Conservation (phyloP, 2,329 filamentous ascomycete species). For the Lanzia echinophila region DNA sequence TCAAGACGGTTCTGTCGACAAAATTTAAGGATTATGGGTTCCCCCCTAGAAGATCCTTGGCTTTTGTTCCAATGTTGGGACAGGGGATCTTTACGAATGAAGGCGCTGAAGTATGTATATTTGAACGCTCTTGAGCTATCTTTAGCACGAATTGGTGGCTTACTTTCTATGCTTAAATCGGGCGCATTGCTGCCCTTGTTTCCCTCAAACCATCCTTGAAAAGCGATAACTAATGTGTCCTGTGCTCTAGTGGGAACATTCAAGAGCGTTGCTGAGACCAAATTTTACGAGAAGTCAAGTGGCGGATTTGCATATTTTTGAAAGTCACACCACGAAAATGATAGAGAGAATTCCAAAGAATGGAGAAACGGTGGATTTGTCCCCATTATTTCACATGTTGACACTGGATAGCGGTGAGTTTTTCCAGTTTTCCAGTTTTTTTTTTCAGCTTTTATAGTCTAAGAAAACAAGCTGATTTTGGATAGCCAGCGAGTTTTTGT, state of each 20-base stretch:
- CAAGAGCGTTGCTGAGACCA: slow-evolving; percentile 45
- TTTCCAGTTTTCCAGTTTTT: neutral
- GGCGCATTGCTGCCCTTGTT: too few species aligned
- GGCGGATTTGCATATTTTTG: slow-evolving; percentile 49
- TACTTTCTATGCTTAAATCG: too few species aligned
- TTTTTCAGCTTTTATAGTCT: neutral
- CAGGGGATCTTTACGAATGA: slow-evolving; percentile 51
- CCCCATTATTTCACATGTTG: slow-evolving; percentile 56
- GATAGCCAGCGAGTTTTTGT: slow-evolving; percentile 57
- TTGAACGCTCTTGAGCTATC: too few species aligned
- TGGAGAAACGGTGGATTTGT: slow-evolving; percentile 51
- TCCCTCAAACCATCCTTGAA: too few species aligned
- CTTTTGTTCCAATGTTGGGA: slow-evolving; percentile 44
- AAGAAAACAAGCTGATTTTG: neutral
- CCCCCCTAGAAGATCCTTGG: slow-evolving; percentile 36
- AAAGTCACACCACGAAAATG: slow-evolving; percentile 51
- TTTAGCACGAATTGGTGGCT: too few species aligned
- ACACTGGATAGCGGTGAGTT: slow-evolving; percentile 49
- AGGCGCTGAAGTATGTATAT: slow-evolving; percentile 32
- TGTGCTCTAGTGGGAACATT: slow-evolving; percentile 40
- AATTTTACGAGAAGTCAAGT: slow-evolving; percentile 45
- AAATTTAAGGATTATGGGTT: slow-evolving; percentile 51
- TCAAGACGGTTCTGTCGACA: slow-evolving; percentile 50
- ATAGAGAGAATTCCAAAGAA: slow-evolving; percentile 50
- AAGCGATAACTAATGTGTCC: too few species aligned